A percentile compares a stretch with the other conserved stretches of the same genome.
Conservation (phyloP, 495 filamentous ascomycete genomes). For the Aspergillus asperescens region DNA sequence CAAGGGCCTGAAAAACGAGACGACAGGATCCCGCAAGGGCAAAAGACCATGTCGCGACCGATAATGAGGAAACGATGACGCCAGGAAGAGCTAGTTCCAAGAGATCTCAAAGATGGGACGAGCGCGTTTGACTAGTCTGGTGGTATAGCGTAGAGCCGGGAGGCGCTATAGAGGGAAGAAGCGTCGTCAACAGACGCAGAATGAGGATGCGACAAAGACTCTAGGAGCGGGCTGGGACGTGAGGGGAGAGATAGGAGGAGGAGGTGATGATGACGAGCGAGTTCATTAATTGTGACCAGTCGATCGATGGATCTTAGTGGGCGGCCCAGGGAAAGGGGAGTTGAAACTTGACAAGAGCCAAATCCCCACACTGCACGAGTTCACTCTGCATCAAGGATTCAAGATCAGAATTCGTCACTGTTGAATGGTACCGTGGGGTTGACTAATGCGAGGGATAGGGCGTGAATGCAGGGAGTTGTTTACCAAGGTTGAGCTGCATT, state of each 20-base stretch:
- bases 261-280: slow-evolving; percentile 17
- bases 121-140: slow-evolving; percentile 10
- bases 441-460: not conserved
- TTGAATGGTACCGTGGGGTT: slow-evolving; percentile 13
- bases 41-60: slow-evolving; percentile 18
- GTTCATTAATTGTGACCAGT: slow-evolving; percentile 30
- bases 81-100: slow-evolving; percentile 13
- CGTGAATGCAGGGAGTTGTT: not conserved
- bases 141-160: slow-evolving; percentile 6
- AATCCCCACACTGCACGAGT: slow-evolving; percentile 18
- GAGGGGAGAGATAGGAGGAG: slow-evolving; percentile 15
- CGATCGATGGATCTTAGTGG: slow-evolving; percentile 14
- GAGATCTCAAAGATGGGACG: slow-evolving; percentile 13
- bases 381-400: slow-evolving; percentile 1
- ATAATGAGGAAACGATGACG: slow-evolving; percentile 11
- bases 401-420: not conserved
- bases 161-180: slow-evolving; percentile 3
- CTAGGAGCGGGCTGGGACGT: slow-evolving; percentile 2
- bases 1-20: slow-evolving; percentile 8
- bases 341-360: slow-evolving; percentile 13
- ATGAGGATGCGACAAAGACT: slow-evolving; percentile 1
- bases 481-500: not conserved
- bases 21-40: slow-evolving; percentile 16
- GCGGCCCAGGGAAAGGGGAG: slow-evolving; percentile 19
- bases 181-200: not conserved